Conservation (phyloP, 2,329 filamentous ascomycete genomes). For the Aspergillus jensenii region DNA sequence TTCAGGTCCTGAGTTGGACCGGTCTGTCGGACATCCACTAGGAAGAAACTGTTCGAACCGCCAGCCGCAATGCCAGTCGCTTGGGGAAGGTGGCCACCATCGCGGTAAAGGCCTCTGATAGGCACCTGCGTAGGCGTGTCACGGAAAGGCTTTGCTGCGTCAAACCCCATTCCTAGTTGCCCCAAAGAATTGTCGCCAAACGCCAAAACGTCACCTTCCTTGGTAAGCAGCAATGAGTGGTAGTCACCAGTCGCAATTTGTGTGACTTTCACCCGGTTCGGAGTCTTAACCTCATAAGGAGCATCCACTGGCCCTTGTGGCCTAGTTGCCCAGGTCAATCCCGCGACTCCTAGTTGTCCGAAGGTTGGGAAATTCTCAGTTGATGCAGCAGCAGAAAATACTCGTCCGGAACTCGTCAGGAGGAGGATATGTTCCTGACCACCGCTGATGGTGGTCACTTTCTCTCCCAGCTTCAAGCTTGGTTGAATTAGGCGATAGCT, state of each 20-base stretch:
- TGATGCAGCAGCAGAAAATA: constrained; percentile 85
- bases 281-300: constrained; percentile 72
- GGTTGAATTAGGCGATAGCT: constrained; percentile 75
- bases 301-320: constrained; percentile 77
- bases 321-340: constrained; percentile 74
- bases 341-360: constrained; percentile 85
- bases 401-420: constrained; percentile 77
- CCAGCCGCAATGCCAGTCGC: constrained; percentile 82
- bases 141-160: constrained; percentile 59
- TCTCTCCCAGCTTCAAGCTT: constrained; percentile 67
- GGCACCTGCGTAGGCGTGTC: constrained; percentile 72
- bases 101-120: constrained; percentile 70
- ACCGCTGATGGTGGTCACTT: constrained; percentile 69
- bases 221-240: constrained; percentile 78
- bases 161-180: constrained; percentile 82
- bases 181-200: constrained; percentile 91
- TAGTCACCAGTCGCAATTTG: constrained; percentile 82
- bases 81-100: constrained; percentile 60
- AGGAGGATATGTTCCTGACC: constrained; percentile 86
- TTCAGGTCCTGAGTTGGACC: constrained; percentile 45
- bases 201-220: constrained; percentile 73
- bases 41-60: constrained; percentile 83
- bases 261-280: constrained; percentile 69
- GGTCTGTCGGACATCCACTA: constrained; percentile 71
- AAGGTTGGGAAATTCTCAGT: constrained; percentile 73